These are phyloP conservation scores for Coemansia sp. DNA, from an alignment of 192 early-diverging fungal genomes.

Conservation along the genomic window DNA sequence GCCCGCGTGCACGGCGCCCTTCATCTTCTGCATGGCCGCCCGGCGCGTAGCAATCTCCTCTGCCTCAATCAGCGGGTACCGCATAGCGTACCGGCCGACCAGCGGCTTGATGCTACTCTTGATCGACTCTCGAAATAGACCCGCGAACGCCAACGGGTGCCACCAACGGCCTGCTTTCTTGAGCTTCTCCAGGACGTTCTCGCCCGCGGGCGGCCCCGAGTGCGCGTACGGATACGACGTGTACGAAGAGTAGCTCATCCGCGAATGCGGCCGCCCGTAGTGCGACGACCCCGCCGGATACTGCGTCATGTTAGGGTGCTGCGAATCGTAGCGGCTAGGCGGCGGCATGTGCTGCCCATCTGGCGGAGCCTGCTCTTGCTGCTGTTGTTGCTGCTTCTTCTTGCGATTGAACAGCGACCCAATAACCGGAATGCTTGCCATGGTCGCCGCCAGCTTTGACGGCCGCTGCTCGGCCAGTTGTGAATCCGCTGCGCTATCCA, in stretches of 20 bases:
- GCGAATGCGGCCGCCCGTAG: slow-evolving; percentile 6
- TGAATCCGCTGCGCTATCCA: neutral
- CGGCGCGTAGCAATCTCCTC: slow-evolving; percentile 17
- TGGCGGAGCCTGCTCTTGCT: neutral
- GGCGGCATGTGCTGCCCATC: neutral
- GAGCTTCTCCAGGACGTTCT: slow-evolving; percentile 11
- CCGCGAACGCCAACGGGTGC: slow-evolving; percentile 15
- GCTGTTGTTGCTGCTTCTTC: slow-evolving; percentile 4
- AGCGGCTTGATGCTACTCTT: slow-evolving; percentile 13
- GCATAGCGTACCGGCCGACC: slow-evolving; percentile 34
- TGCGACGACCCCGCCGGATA: neutral
- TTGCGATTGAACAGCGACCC: slow-evolving; percentile 36
- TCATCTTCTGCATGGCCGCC: neutral
- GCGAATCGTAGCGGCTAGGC: slow-evolving; percentile 6
- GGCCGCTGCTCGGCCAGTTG: neutral
- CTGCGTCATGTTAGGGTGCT: neutral
- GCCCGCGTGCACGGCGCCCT: slow-evolving; percentile 20
- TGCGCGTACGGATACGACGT: slow-evolving; percentile 6
- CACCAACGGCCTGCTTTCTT: slow-evolving; percentile 16
- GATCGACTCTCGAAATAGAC: slow-evolving; percentile 17
- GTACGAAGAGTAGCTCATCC: slow-evolving; percentile 10
- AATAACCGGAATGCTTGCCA: slow-evolving; percentile 36
- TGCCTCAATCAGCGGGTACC: slow-evolving; percentile 38
- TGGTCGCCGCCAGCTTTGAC: slow-evolving; percentile 32
- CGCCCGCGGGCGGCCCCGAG: neutral